These are phyloP conservation scores for Pseudogymnoascus sp. DNA, from an alignment of 2,329 filamentous ascomycete genomes.

Conservation along the genomic window DNA sequence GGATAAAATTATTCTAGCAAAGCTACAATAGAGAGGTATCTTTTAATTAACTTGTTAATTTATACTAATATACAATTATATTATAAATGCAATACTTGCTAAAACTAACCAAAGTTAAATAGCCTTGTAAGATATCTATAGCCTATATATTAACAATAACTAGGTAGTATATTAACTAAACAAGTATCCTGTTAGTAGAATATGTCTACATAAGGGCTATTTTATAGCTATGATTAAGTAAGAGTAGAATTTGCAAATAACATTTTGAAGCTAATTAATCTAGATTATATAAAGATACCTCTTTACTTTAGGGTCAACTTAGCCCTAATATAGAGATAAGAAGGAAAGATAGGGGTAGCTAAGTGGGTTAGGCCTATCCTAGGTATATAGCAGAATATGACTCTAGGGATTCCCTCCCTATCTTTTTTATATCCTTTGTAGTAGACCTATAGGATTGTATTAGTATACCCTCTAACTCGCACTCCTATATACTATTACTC, in stretches of 20 bases:
- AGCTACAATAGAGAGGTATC: no score
- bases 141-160: not conserved
- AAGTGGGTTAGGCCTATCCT: no score
- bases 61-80: not conserved
- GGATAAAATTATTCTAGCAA: no score
- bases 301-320: no score
- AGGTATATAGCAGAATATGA: no score
- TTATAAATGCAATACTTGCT: not conserved
- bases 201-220: not conserved
- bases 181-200: not conserved
- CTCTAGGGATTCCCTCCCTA: no score
- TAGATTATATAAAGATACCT: no score
- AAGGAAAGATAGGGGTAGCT: no score
- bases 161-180: not conserved
- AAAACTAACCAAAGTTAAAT: not conserved
- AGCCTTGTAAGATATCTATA: no score
- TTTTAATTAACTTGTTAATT: no score
- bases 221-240: not conserved
- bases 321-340: no score
- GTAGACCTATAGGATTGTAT: not conserved
- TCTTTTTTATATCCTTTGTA: not conserved
- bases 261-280: not conserved
- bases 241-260: not conserved
- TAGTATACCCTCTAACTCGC: not conserved
- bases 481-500: no score